Conservation (phyloP, 2,329 filamentous ascomycete genomes). For the Colletotrichum musicola region DNA sequence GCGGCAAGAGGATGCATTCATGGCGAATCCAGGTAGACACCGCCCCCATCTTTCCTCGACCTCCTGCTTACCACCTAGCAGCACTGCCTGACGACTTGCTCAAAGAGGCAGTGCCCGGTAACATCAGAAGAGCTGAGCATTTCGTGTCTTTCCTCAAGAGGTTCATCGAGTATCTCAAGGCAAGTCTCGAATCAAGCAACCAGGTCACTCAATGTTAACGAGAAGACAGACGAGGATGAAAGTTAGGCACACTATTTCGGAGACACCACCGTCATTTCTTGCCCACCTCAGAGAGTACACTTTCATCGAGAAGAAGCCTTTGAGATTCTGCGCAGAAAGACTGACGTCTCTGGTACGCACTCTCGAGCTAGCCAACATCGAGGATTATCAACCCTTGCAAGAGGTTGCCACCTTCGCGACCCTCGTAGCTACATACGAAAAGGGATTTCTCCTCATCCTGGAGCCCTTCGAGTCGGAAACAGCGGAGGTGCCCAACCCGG, state of each 20-base stretch:
- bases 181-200: constrained; percentile 41
- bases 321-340: constrained; percentile 94
- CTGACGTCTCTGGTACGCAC: constrained; percentile 95
- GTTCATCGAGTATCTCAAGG: constrained; percentile 96
- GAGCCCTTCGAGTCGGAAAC: constrained; percentile 97
- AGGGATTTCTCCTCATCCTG: constrained; percentile 94
- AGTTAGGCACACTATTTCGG: constrained; percentile 95
- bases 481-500: constrained; percentile 93
- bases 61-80: constrained; percentile 44
- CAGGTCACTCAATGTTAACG: background rate
- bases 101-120: constrained; percentile 95
- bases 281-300: constrained; percentile 94
- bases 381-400: constrained; percentile 96
- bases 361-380: constrained; percentile 95
- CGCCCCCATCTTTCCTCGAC: background rate
- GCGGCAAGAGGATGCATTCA: constrained; percentile 93
- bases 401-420: constrained; percentile 98
- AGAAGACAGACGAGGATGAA: constrained; percentile 87
- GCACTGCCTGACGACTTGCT: constrained; percentile 93
- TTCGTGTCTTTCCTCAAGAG: constrained; percentile 95
- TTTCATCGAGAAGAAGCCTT: constrained; percentile 95
- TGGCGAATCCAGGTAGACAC: constrained; percentile 82
- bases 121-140: constrained; percentile 95
- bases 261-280: constrained; percentile 94
- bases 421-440: constrained; percentile 95